These are phyloP conservation scores for Suhomyces faveliae DNA, from an alignment of 805 yeast species.

Conservation along the genomic window DNA sequence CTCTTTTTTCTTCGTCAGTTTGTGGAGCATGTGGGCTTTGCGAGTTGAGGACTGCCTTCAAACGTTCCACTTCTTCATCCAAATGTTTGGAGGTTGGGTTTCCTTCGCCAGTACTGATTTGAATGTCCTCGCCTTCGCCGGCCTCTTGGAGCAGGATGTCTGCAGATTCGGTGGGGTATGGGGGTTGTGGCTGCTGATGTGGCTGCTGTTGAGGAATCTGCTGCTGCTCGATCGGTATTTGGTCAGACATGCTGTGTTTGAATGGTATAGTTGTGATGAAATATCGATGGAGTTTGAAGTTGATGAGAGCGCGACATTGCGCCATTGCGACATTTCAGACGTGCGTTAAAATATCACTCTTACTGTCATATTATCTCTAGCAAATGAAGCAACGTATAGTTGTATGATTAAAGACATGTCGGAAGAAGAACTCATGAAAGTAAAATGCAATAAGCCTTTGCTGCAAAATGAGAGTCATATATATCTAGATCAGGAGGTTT, in stretches of 20 bases:
- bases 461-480: too few species aligned
- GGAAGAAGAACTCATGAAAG: too few species aligned
- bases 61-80: constrained; percentile 13
- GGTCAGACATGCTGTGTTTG: constrained; percentile 28
- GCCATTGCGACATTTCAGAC: background rate
- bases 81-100: constrained; percentile 6
- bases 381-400: too few species aligned
- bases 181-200: background rate
- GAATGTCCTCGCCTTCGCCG: constrained; percentile 2
- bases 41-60: constrained; percentile 13
- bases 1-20: constrained; percentile 51
- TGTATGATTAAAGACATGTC: too few species aligned
- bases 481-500: too few species aligned
- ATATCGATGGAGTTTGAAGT: background rate
- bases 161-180: background rate
- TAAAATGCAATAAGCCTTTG: too few species aligned
- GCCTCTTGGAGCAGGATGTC: constrained; percentile 4
- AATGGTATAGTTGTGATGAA: background rate
- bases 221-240: constrained; percentile 25
- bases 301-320: background rate
- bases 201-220: constrained; percentile 11
- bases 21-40: constrained; percentile 20
- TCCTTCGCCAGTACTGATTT: background rate
- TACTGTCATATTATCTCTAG: background rate
- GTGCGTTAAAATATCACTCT: background rate